These are phyloP conservation scores for Helicostylum pulchrum DNA, from an alignment of 192 early-diverging fungal genomes.

Conservation along the genomic window DNA sequence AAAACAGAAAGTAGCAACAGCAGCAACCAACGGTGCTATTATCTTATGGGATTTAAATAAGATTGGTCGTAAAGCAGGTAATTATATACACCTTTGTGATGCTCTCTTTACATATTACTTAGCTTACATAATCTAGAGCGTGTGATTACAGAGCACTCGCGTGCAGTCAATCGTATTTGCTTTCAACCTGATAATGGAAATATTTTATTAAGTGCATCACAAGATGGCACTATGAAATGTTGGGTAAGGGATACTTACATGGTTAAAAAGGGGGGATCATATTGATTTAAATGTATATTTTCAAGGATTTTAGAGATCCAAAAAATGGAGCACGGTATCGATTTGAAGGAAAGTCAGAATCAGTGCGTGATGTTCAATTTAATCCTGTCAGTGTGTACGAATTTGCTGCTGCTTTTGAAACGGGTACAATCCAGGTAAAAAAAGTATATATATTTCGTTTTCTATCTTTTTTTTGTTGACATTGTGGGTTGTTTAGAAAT, in stretches of 20 bases:
- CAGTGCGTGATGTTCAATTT: constrained; percentile 80
- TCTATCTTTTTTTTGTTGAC: neutral
- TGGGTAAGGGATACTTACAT: constrained; percentile 54
- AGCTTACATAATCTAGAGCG: constrained; percentile 38
- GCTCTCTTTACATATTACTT: neutral
- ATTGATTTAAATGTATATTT: neutral
- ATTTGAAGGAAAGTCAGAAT: constrained; percentile 74
- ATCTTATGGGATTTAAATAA: constrained; percentile 69
- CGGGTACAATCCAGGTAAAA: constrained; percentile 67
- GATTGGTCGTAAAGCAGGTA: constrained; percentile 43
- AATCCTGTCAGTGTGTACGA: constrained; percentile 55
- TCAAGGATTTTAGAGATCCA: constrained; percentile 59
- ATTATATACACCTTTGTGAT: neutral
- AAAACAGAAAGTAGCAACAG: constrained; percentile 66
- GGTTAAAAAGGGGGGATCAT: neutral
- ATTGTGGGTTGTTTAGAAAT: constrained; percentile 48
- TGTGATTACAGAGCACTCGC: constrained; percentile 65
- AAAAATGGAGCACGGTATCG: constrained; percentile 43
- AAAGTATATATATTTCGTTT: neutral
- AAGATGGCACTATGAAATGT: constrained; percentile 70
- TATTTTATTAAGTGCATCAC: constrained; percentile 71
- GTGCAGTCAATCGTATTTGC: constrained; percentile 73
- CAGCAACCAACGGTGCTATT: constrained; percentile 68
- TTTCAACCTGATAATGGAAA: constrained; percentile 70
- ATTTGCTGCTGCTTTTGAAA: constrained; percentile 81